These are phyloP conservation scores for Tylopilus subfusipes DNA, from an alignment of 768 basidiomycete species.

Conservation along the genomic window DNA sequence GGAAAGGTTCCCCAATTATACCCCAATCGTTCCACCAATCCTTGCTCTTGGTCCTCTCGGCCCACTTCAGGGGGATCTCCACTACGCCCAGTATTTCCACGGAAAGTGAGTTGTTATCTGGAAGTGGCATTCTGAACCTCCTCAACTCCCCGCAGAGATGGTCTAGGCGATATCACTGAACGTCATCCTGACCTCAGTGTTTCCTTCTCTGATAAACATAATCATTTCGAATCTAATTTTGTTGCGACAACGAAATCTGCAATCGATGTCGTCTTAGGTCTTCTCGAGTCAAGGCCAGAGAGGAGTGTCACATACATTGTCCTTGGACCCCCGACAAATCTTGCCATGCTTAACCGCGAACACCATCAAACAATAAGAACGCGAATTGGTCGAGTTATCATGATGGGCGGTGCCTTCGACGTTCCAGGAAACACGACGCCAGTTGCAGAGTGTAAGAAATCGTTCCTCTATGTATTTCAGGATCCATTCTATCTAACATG, in stretches of 20 bases:
- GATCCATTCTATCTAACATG: neutral
- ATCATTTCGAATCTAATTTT: slow-evolving; percentile 42
- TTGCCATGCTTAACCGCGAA: slow-evolving; percentile 60
- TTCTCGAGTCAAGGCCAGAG: slow-evolving; percentile 49
- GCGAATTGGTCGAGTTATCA: slow-evolving; percentile 70
- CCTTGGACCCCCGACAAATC: slow-evolving; percentile 76
- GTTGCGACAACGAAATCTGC: slow-evolving; percentile 44
- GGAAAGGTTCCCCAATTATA: slow-evolving; percentile 60
- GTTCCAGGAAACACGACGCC: slow-evolving; percentile 86
- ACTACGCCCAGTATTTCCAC: slow-evolving; percentile 83
- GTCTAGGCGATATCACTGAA: slow-evolving; percentile 54
- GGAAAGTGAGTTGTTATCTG: slow-evolving; percentile 49
- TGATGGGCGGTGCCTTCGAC: slow-evolving; percentile 93
- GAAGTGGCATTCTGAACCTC: neutral
- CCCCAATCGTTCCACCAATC: slow-evolving; percentile 49
- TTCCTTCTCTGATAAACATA: slow-evolving; percentile 3
- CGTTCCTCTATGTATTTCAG: neutral
- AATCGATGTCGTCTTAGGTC: slow-evolving; percentile 50
- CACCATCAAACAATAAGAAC: slow-evolving; percentile 51
- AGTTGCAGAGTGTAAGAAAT: slow-evolving; percentile 72
- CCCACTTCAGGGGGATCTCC: slow-evolving; percentile 68
- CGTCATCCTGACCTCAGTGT: slow-evolving; percentile 64
- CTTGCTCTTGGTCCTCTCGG: slow-evolving; percentile 60
- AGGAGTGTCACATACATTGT: slow-evolving; percentile 66
- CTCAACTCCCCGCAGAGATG: slow-evolving; percentile 49